Percentiles rank a stretch among this genome's conserved stretches.
Evolutionary conservation across 768 basidiomycete genomes (phyloP).

Genomic region (Lactarius hengduanensis): DNA sequence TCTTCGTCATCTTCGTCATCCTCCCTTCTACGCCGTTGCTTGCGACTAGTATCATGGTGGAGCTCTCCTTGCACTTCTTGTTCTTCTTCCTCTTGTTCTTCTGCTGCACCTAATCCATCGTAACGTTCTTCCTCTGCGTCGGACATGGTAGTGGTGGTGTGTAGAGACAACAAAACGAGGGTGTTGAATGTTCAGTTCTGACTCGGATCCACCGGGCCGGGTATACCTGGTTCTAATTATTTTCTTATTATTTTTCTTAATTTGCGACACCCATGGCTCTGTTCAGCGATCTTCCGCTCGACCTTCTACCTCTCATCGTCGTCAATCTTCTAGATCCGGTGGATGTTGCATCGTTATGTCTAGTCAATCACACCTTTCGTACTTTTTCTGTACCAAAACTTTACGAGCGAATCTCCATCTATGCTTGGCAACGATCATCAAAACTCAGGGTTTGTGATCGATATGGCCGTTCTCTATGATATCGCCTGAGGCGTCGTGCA

Average conservation of each 20-base stretch:
- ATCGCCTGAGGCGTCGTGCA: neutral
- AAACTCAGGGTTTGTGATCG: slow-evolving; percentile 50
- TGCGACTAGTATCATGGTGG: slow-evolving; percentile 34
- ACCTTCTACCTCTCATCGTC: slow-evolving; percentile 59
- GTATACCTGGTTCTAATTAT: too few relatives aligned
- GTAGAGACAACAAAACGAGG: neutral
- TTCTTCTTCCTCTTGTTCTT: slow-evolving; percentile 35
- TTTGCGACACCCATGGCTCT: slow-evolving; percentile 33
- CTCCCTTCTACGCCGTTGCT: slow-evolving; percentile 38
- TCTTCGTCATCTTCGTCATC: slow-evolving; percentile 44
- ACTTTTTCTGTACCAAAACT: slow-evolving; percentile 49
- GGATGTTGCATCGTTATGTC: slow-evolving; percentile 51
- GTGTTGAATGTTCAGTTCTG: neutral
- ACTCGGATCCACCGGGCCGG: too few relatives aligned
- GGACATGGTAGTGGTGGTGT: slow-evolving; percentile 40
- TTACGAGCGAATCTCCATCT: slow-evolving; percentile 60
- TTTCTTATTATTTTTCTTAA: too few relatives aligned
- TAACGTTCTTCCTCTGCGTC: slow-evolving; percentile 40
- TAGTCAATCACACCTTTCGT: slow-evolving; percentile 59
- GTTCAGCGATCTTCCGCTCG: slow-evolving; percentile 62
- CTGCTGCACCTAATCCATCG: slow-evolving; percentile 32
- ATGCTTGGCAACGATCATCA: slow-evolving; percentile 67
- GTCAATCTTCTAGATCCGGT: slow-evolving; percentile 49
- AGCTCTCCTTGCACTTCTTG: slow-evolving; percentile 37
- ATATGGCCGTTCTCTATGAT: neutral